Conservation (phyloP, 371 early-diverging fungal species). For the Nematocida minor region DNA sequence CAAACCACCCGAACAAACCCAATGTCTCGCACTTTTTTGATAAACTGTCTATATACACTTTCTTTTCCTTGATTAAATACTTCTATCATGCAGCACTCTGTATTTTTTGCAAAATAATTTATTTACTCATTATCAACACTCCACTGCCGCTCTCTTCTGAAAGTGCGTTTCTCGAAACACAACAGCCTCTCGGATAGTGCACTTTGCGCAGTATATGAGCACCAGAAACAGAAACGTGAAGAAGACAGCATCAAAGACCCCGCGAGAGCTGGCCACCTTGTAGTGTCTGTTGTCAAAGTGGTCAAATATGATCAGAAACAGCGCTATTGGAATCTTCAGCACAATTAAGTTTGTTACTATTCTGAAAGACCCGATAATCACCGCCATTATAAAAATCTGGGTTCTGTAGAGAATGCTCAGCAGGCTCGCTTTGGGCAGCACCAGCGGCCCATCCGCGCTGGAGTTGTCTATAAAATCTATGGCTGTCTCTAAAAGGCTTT, state of each 20-base stretch:
- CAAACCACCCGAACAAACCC: conserved; percentile 39
- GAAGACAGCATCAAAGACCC: conserved; percentile 4
- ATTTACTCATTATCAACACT: background rate
- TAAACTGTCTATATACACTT: conserved; percentile 9
- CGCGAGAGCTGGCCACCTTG: background rate
- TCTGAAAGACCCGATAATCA: background rate
- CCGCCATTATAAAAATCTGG: background rate
- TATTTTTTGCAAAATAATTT: conserved; percentile 45
- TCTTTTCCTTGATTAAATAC: background rate
- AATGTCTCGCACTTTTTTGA: background rate
- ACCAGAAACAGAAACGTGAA: conserved; percentile 1
- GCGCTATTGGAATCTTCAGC: conserved; percentile 7
- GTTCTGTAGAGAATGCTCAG: background rate
- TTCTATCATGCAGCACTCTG: conserved; percentile 10
- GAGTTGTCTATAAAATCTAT: background rate
- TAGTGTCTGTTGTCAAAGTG: conserved; percentile 25
- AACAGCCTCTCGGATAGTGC: conserved; percentile 9
- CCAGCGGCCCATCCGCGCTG: background rate
- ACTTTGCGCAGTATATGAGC: conserved; percentile 2
- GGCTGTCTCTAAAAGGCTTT: background rate
- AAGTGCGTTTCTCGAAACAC: background rate
- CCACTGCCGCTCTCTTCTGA: background rate
- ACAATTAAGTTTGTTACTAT: background rate
- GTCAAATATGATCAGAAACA: conserved; percentile 26
- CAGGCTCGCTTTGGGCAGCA: background rate